Evolutionary conservation across 495 filamentous ascomycete genomes (phyloP).

Genomic region (Ramalina intermedia): DNA sequence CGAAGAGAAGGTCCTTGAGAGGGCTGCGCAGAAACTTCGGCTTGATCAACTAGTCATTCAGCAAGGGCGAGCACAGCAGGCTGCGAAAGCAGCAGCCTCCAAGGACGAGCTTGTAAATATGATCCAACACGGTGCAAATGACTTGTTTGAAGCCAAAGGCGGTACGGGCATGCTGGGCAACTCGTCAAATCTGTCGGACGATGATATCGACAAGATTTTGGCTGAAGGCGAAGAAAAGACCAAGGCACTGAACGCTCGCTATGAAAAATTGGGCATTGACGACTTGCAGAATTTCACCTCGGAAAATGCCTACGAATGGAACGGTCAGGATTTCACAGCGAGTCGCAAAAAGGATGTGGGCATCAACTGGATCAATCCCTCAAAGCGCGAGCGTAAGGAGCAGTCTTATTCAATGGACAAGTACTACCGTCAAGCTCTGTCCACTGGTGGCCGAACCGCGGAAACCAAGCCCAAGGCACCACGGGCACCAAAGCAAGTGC

Average conservation of each 20-base stretch:
- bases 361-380: conserved; percentile 94
- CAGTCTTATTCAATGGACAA: conserved; percentile 97
- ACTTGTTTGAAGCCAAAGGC: conserved; percentile 63
- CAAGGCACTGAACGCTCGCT: conserved; percentile 75
- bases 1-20: conserved; percentile 95
- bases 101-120: conserved; percentile 94
- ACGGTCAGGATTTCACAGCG: conserved; percentile 85
- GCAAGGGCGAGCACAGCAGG: conserved; percentile 89
- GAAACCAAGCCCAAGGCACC: conserved; percentile 93
- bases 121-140: conserved; percentile 98
- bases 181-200: conserved; percentile 55
- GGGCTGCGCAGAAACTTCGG: conserved; percentile 92
- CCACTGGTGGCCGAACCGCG: conserved; percentile 69
- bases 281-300: conserved; percentile 96
- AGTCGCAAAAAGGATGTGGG: conserved; percentile 85
- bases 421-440: conserved; percentile 87
- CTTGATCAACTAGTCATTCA: conserved; percentile 99
- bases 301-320: conserved; percentile 97
- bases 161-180: conserved; percentile 39
- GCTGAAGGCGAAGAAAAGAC: conserved; percentile 80
- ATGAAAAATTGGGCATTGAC: conserved; percentile 96
- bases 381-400: conserved; percentile 97
- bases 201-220: conserved; percentile 81
- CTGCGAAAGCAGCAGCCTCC: conserved; percentile 70
- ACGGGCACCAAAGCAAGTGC: conserved; percentile 80